Evolutionary conservation across 129 eudicot species (phyloP).

Genomic region (Ambrosia artemisiifolia): DNA sequence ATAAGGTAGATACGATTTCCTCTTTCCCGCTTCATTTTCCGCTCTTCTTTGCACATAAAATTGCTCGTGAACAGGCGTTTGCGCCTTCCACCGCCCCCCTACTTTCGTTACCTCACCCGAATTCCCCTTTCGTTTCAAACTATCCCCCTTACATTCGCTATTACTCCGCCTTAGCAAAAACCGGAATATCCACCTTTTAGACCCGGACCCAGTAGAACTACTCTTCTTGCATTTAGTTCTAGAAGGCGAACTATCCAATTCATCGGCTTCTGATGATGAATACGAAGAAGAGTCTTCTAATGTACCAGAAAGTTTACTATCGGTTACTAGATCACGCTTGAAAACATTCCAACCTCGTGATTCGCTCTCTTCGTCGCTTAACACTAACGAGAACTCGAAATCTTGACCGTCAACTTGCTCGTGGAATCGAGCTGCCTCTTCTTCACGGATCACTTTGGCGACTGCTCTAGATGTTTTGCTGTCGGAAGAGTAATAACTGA

Average conservation of each 20-base stretch:
- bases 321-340: conserved; percentile 24
- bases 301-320: neutral
- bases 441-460: conserved; percentile 17
- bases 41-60: conserved; percentile 51
- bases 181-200: conserved; percentile 57
- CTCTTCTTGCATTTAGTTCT: conserved; percentile 54
- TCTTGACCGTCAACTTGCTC: conserved; percentile 17
- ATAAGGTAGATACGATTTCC: conserved; percentile 63
- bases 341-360: conserved; percentile 30
- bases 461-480: conserved; percentile 30
- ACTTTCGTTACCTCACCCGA: conserved; percentile 5
- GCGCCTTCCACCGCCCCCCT: neutral
- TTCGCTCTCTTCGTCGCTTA: neutral
- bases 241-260: conserved; percentile 37
- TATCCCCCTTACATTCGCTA: conserved; percentile 48
- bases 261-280: conserved; percentile 40
- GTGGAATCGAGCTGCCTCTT: neutral
- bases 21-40: conserved; percentile 41
- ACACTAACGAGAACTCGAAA: conserved; percentile 38
- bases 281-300: conserved; percentile 41
- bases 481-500: conserved; percentile 41
- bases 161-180: conserved; percentile 56
- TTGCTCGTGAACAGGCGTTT: conserved; percentile 43
- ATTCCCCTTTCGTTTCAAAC: conserved; percentile 23
- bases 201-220: conserved; percentile 60